A percentile compares a stretch with the other conserved stretches of the same genome.
Evolutionary conservation across 495 filamentous ascomycete genomes (phyloP).

Genomic region (Penicillium samsonianum): DNA sequence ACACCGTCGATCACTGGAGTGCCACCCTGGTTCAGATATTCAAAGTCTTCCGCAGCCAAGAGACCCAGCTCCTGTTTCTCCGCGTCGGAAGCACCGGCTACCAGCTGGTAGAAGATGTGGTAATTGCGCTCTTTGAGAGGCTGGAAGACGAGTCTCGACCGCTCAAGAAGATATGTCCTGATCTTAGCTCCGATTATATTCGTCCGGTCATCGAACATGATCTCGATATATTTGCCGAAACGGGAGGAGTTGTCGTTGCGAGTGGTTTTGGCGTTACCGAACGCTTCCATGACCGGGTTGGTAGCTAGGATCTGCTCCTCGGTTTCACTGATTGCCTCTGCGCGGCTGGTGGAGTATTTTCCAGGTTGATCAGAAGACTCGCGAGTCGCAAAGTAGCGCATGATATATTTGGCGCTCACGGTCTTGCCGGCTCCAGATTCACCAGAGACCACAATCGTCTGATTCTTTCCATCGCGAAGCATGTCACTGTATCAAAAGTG

Average conservation of each 20-base stretch:
- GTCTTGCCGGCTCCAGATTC: slow-evolving; percentile 99
- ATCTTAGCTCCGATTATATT: slow-evolving; percentile 99
- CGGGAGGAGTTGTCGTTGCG: slow-evolving; percentile 98
- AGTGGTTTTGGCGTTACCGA: slow-evolving; percentile 98
- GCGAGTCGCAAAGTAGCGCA: slow-evolving; percentile 98
- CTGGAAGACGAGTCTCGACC: slow-evolving; percentile 97
- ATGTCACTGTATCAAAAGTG: slow-evolving; percentile 68
- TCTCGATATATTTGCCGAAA: slow-evolving; percentile 99
- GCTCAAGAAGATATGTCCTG: slow-evolving; percentile 90
- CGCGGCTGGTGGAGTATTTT: slow-evolving; percentile 72
- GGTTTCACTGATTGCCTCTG: slow-evolving; percentile 93
- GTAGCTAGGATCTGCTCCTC: slow-evolving; percentile 98
- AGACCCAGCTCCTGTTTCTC: slow-evolving; percentile 78
- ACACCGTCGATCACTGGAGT: slow-evolving; percentile 88
- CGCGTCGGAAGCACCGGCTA: slow-evolving; percentile 86
- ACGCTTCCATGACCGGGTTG: slow-evolving; percentile 99
- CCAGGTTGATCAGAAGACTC: slow-evolving; percentile 89
- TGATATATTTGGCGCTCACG: slow-evolving; percentile 99
- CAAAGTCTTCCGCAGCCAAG: slow-evolving; percentile 82
- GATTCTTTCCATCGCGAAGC: slow-evolving; percentile 92
- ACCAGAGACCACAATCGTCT: slow-evolving; percentile 97
- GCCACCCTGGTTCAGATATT: slow-evolving; percentile 95
- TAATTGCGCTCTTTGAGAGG: slow-evolving; percentile 98
- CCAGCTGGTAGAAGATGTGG: slow-evolving; percentile 98
- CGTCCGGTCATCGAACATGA: slow-evolving; percentile 94